These are phyloP conservation scores for Sarcomyxa edulis DNA, from an alignment of 768 basidiomycete species.

Conservation along the genomic window DNA sequence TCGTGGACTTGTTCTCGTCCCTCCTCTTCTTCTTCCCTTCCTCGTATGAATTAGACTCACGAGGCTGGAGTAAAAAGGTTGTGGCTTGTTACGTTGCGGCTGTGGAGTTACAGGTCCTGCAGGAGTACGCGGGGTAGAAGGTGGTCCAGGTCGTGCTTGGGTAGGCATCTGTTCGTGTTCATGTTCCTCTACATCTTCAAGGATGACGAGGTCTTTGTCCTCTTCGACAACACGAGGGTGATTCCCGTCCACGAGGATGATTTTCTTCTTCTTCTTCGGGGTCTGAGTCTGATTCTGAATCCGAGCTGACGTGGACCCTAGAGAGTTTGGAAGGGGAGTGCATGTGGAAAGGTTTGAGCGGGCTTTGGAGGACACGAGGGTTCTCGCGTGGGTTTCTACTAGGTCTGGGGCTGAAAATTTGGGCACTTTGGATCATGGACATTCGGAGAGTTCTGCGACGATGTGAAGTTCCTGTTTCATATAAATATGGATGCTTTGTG, in stretches of 20 bases:
- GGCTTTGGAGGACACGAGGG: slow-evolving; percentile 56
- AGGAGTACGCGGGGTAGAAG: no score
- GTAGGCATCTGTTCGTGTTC: slow-evolving; percentile 12
- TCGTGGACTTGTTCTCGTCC: no score
- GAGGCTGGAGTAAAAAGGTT: no score
- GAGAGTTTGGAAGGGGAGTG: slow-evolving; percentile 11
- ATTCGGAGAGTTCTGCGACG: slow-evolving; percentile 47
- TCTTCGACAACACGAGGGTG: slow-evolving; percentile 67
- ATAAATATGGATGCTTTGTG: background rate
- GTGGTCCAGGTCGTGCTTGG: background rate
- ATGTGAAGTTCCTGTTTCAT: slow-evolving; percentile 23
- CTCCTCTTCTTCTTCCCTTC: no score
- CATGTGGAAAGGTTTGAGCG: slow-evolving; percentile 23
- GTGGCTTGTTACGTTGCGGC: no score
- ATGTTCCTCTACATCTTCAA: slow-evolving; percentile 52
- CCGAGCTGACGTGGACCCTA: no score
- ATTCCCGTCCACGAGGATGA: slow-evolving; percentile 61
- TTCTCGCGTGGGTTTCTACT: slow-evolving; percentile 57
- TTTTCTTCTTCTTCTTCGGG: slow-evolving; percentile 38
- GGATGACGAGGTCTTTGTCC: slow-evolving; percentile 63
- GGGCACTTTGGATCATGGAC: slow-evolving; percentile 71
- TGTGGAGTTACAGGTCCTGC: no score
- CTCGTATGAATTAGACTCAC: no score
- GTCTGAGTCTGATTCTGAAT: no score
- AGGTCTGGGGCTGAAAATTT: slow-evolving; percentile 67